A percentile compares a stretch with the other conserved stretches of the same genome.
These are phyloP conservation scores for Mytilinidion resinicola DNA, from an alignment of 495 filamentous ascomycete genomes.

Conservation along the genomic window DNA sequence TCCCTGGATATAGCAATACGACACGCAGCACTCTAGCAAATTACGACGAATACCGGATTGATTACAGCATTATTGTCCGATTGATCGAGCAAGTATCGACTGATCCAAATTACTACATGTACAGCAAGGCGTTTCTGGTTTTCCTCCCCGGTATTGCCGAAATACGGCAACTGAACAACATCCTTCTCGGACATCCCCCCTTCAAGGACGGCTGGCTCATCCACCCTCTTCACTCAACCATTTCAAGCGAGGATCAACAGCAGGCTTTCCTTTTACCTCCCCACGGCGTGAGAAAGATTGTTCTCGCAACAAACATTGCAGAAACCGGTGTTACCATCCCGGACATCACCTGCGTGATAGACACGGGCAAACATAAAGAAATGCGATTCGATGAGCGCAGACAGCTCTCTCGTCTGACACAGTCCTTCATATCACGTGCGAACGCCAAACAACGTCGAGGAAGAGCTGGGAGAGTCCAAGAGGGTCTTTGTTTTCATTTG, in stretches of 20 bases:
- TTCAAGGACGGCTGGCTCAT: conserved; percentile 71
- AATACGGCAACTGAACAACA: conserved; percentile 79
- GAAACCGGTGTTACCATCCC: conserved; percentile 97
- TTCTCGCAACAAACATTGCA: conserved; percentile 92
- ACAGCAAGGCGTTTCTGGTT: conserved; percentile 86
- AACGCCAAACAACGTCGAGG: conserved; percentile 93
- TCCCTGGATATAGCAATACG: conserved; percentile 65
- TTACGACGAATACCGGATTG: conserved; percentile 81
- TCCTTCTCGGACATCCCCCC: conserved; percentile 61
- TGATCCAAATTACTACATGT: conserved; percentile 55
- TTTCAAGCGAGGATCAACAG: conserved; percentile 95
- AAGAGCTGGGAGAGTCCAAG: conserved; percentile 90
- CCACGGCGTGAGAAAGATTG: conserved; percentile 75
- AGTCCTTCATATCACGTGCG: conserved; percentile 87
- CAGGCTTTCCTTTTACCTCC: conserved; percentile 82
- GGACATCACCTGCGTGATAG: conserved; percentile 90
- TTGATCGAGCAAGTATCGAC: conserved; percentile 67
- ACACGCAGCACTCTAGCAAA: conserved; percentile 66
- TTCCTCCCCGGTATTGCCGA: conserved; percentile 93
- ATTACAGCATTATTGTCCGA: conserved; percentile 71
- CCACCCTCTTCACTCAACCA: conserved; percentile 84
- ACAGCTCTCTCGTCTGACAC: conserved; percentile 81
- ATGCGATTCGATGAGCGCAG: conserved; percentile 92
- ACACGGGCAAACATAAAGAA: conserved; percentile 91
- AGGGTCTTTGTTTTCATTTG: conserved; percentile 90